Base-by-base conservation (phyloP, 139 green algal genomes). In the Chlamydomonas applanata region DNA sequence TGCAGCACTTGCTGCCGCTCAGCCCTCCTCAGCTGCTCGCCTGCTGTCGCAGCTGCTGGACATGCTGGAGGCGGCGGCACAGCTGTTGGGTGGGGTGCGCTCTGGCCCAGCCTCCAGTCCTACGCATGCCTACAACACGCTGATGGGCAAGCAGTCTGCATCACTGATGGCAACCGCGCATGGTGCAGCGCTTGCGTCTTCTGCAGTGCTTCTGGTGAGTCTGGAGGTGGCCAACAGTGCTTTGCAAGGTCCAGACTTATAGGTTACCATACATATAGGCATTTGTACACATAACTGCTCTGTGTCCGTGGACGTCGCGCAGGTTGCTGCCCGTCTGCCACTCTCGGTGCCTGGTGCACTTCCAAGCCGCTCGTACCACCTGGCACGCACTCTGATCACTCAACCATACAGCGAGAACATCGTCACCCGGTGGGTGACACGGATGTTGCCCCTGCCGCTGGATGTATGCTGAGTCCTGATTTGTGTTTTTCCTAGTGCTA, bases 271-370 rank as follows among this genome's bases (percentile, higher is more conserved):
- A n/a, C n/a, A n/a, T n/a, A n/a, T n/a, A n/a, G n/a, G n/a, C n/a
- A n/a, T n/a, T n/a, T n/a, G n/a, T n/a, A n/a, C n/a, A n/a, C n/a
- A n/a, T n/a, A n/a, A n/a, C n/a, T n/a, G n/a, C n/a, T n/a, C n/a
- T n/a, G n/a, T 19, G 11, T 11, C 40, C 11, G 40, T 7, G 7
- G 7, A 11, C 40, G 7, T 66, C n/a, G 29, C 9, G 29, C 65
- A 72, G 65, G 65, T 72, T 25, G 63, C 84, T 57, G 74, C 65
- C 24, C 76, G 69, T 35, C 78, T 91, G 57, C 81, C 87, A 20
- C 80, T 96, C 53, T 89, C 87, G 0, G 81, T 94, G 9, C 91
- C 91, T 17, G 77, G 81, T n/a, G 44, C 72, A 0, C 74, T 95
- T 45, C 57, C 81, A 20, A 52, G 52, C 4, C 71, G 75, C 2